A percentile compares a stretch with the other conserved stretches of the same genome.
These are phyloP conservation scores for Aspergillus melleus DNA, from an alignment of 2,329 filamentous ascomycete genomes.

Conservation along the genomic window DNA sequence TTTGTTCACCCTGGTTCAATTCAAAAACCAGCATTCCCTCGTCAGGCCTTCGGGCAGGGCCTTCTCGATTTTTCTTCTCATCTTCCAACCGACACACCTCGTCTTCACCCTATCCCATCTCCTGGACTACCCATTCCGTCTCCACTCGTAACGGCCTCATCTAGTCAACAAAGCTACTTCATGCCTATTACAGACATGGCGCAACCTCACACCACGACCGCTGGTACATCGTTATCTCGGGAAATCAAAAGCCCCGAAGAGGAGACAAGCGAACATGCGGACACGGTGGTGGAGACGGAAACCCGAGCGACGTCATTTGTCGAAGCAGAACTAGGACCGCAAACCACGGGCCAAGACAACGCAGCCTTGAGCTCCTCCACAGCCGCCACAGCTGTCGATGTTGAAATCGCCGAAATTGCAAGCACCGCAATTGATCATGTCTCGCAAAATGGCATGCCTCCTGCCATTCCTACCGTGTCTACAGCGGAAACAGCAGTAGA, in stretches of 20 bases:
- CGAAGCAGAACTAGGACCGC: neutral
- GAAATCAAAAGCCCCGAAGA: constrained; percentile 1
- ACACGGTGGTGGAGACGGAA: neutral
- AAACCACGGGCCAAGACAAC: neutral
- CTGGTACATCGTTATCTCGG: constrained; percentile 1
- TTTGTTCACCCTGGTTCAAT: constrained; percentile 8
- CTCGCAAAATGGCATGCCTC: neutral
- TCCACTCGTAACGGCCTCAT: constrained; percentile 33
- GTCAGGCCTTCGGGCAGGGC: constrained; percentile 2
- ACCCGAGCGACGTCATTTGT: neutral
- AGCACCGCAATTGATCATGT: neutral
- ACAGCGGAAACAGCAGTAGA: neutral
- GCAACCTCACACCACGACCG: constrained; percentile 10
- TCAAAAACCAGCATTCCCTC: neutral
- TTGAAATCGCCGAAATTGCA: neutral
- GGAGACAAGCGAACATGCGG: neutral
- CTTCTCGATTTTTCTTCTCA: constrained; percentile 8
- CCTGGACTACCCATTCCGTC: constrained; percentile 42
- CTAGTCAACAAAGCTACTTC: constrained; percentile 33
- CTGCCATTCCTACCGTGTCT: neutral
- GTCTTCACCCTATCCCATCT: constrained; percentile 40
- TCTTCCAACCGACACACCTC: constrained; percentile 37
- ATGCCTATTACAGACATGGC: constrained; percentile 16
- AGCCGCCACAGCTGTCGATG: neutral
- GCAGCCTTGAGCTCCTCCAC: neutral